phyloP scores from a whole-genome alignment of 225 moss, liverwort and hornwort genomes.

The Physcomitrium patens region DNA sequence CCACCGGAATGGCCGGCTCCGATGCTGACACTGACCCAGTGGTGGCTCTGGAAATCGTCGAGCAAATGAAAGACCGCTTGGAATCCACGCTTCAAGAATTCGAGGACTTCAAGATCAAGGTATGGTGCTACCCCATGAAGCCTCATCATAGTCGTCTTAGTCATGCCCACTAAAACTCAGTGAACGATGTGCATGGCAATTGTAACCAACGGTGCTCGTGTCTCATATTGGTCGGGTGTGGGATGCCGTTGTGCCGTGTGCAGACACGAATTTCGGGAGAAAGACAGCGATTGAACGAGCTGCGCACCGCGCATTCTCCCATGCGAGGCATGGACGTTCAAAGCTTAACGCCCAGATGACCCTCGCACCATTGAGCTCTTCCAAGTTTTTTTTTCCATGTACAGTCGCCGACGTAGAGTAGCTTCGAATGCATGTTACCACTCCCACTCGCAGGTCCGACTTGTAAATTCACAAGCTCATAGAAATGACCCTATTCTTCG shows the following conservation, averaged over 20 bases:
- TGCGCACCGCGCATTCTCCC: neutral
- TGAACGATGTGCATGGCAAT: no score
- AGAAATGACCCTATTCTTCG: no score
- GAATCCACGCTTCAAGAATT: slow-evolving; percentile 48
- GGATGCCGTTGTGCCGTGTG: neutral
- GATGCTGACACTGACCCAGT: slow-evolving; percentile 37
- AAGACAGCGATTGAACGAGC: slow-evolving; percentile 1
- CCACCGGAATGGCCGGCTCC: slow-evolving; percentile 35
- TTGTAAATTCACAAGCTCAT: no score
- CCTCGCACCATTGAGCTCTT: neutral
- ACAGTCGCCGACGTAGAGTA: no score
- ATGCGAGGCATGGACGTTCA: slow-evolving; percentile 7
- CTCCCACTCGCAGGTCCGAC: no score
- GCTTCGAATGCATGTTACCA: no score
- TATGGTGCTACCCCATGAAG: slow-evolving; percentile 1
- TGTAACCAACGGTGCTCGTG: no score
- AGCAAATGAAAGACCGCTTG: slow-evolving; percentile 44
- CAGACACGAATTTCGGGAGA: slow-evolving; percentile 6
- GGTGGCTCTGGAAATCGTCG: slow-evolving; percentile 37
- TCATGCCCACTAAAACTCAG: no score
- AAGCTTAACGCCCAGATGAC: slow-evolving; percentile 10
- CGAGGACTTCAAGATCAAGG: slow-evolving; percentile 51
- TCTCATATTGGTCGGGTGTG: neutral
- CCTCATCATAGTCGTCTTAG: no score
- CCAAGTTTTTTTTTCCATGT: no score